A percentile compares a stretch with the other conserved stretches of the same genome.
These are phyloP conservation scores for Aeminium ludgeri DNA, from an alignment of 495 filamentous ascomycete genomes.

Conservation along the genomic window DNA sequence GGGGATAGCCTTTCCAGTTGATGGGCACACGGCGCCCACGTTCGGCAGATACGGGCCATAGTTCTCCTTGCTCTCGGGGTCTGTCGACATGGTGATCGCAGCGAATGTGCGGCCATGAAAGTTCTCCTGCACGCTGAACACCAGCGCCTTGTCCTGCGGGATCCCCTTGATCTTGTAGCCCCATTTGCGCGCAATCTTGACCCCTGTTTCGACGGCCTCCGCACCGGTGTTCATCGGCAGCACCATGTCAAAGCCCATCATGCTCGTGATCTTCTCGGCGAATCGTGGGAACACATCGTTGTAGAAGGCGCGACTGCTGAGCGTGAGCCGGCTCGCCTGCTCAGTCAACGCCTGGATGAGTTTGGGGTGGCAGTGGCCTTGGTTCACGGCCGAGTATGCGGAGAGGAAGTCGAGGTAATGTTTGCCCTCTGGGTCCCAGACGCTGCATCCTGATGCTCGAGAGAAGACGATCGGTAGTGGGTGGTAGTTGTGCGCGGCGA, in stretches of 20 bases:
- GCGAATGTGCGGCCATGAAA: constrained; percentile 95
- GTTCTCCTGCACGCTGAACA: constrained; percentile 77
- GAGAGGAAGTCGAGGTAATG: constrained; percentile 97
- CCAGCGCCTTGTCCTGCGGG: constrained; percentile 61
- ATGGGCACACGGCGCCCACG: constrained; percentile 61
- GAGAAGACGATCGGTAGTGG: constrained; percentile 82
- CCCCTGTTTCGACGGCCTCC: constrained; percentile 93
- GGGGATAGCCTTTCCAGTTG: constrained; percentile 58
- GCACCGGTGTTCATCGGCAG: constrained; percentile 98
- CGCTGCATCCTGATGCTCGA: constrained; percentile 46
- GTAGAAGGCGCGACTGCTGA: constrained; percentile 93
- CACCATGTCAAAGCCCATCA: constrained; percentile 96
- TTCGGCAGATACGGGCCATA: constrained; percentile 91
- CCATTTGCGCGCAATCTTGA: constrained; percentile 98
- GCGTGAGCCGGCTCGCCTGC: constrained; percentile 76
- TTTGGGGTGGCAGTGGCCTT: constrained; percentile 96
- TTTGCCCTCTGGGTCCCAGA: constrained; percentile 95
- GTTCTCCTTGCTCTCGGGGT: constrained; percentile 89
- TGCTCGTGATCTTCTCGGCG: constrained; percentile 74
- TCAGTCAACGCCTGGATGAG: constrained; percentile 77
- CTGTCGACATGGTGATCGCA: constrained; percentile 84
- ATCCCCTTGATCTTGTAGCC: constrained; percentile 95
- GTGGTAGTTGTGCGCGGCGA: constrained; percentile 97
- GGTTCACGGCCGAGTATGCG: constrained; percentile 95
- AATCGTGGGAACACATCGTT: constrained; percentile 98